Base-by-base conservation (phyloP, 2,329 filamentous ascomycete species). In the Pseudocercospora fijiensis region DNA sequence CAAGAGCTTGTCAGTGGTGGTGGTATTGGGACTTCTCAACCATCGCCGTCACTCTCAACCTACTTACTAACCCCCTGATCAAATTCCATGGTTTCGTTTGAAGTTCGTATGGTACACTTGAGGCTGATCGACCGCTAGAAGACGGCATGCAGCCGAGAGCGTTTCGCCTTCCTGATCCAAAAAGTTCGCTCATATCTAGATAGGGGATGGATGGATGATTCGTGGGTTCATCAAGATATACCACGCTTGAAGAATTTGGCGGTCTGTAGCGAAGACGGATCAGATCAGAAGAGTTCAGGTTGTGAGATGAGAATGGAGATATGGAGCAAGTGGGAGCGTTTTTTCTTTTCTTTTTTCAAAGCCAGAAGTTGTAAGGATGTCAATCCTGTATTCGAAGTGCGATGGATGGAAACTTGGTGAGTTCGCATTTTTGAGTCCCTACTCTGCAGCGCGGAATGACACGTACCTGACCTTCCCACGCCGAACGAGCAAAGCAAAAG, bases 371-470 rank as follows among this genome's bases (percentile, higher is more conserved):
- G 62, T 43, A 43, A 58, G 4, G 62, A 64, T 28, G 37, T 64
- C 1, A 43, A 30, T 9, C 27, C 53, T 11, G 28, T 52, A 2
- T n/a, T 64, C 52, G 13, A 52, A 33, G n/a, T 64, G 62, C 18
- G 62, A 64, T 41, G 58, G 62, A 28, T 64, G 62, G 62, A 64
- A 61, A 47, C 45, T 64, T 16, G 62, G 62, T 64, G 33, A 47
- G 62, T 20, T 51, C 16, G 41, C 1, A n/a, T n/a, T n/a, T n/a
- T n/a, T n/a, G n/a, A 24, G 18, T 16, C 5, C 18, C 8, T 11
- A 13, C 10, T n/a, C 10, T 11, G 43, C 2, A 16, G 20, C 10
- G 1, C 20, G 28, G 52, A 10, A 43, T 4, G 8, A 13, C 22
- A 37, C 30, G 43, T 64, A 18, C 62, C 62, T 26, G 53, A 64